These are phyloP conservation scores for Saturnispora besseyi DNA, from an alignment of 805 yeast species.

Conservation along the genomic window DNA sequence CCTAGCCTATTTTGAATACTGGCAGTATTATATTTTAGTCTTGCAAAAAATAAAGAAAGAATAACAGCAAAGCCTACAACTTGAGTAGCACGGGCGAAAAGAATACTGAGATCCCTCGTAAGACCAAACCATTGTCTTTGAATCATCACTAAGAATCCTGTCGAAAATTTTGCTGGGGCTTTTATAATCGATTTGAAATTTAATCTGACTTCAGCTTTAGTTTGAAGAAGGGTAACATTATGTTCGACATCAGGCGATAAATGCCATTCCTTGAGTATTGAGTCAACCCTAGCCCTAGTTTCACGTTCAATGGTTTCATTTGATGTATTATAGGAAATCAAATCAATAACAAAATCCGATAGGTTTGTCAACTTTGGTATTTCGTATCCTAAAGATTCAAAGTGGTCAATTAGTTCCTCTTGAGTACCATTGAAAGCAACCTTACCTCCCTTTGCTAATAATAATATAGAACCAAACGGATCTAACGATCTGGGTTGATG, in stretches of 20 bases:
- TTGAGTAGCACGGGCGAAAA: constrained; percentile 58
- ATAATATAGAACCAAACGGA: constrained; percentile 59
- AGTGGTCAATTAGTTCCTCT: constrained; percentile 36
- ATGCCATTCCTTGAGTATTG: constrained; percentile 33
- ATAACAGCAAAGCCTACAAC: constrained; percentile 54
- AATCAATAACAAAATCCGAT: constrained; percentile 68
- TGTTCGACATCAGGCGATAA: not conserved
- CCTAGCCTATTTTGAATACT: constrained; percentile 68
- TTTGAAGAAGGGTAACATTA: constrained; percentile 7
- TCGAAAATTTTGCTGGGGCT: constrained; percentile 25
- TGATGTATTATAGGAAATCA: constrained; percentile 50
- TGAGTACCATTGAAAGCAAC: constrained; percentile 62
- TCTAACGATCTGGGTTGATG: constrained; percentile 74
- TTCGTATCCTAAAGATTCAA: constrained; percentile 39
- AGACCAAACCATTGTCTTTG: constrained; percentile 35
- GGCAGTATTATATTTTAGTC: constrained; percentile 36
- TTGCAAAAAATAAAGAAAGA: constrained; percentile 59
- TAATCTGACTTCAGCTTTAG: constrained; percentile 13
- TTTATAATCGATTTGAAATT: constrained; percentile 25
- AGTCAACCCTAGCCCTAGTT: constrained; percentile 34
- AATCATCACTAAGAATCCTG: constrained; percentile 28
- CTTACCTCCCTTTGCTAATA: constrained; percentile 64
- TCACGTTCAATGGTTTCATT: constrained; percentile 31
- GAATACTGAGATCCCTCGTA: constrained; percentile 45
- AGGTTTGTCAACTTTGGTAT: constrained; percentile 57